These are phyloP conservation scores for Dothideomycetes sp. DNA, from an alignment of 2,329 filamentous ascomycete species.

Conservation along the genomic window DNA sequence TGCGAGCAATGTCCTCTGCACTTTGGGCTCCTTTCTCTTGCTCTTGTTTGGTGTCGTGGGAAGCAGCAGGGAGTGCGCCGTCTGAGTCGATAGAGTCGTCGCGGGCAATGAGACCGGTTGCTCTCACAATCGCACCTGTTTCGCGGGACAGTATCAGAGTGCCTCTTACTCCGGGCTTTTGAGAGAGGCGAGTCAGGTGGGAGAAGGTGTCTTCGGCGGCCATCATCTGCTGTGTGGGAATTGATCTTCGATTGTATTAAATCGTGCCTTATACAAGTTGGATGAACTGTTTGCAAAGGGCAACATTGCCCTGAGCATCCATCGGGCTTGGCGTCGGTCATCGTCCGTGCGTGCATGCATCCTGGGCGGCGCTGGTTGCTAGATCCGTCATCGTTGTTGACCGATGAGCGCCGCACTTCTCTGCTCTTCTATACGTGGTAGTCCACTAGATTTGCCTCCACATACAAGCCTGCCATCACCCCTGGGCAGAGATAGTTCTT, in stretches of 20 bases:
- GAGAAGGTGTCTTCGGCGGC: slow-evolving; percentile 46
- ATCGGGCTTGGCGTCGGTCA: background rate
- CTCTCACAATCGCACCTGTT: slow-evolving; percentile 64
- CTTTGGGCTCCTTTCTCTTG: slow-evolving; percentile 33
- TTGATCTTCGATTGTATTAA: too few relatives aligned
- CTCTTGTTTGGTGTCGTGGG: slow-evolving; percentile 13
- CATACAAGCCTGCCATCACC: too few relatives aligned
- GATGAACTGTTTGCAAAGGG: background rate
- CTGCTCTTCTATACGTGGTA: background rate
- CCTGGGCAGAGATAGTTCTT: too few relatives aligned
- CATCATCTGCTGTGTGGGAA: too few relatives aligned
- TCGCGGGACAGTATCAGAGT: slow-evolving; percentile 64
- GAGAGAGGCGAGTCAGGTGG: slow-evolving; percentile 57
- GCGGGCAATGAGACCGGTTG: slow-evolving; percentile 55
- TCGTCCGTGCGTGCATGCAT: too few relatives aligned
- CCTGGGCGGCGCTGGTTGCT: background rate
- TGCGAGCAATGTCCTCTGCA: slow-evolving; percentile 60
- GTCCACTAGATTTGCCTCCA: background rate
- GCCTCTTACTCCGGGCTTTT: slow-evolving; percentile 69
- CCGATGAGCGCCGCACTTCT: background rate
- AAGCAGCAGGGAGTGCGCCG: slow-evolving; percentile 16
- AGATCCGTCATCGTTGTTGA: background rate
- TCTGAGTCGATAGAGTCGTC: slow-evolving; percentile 40
- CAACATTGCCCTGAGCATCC: background rate
- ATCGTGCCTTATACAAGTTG: too few relatives aligned